These are phyloP conservation scores for Gamarada debralockiae DNA, from an alignment of 495 filamentous ascomycete genomes.

Conservation along the genomic window DNA sequence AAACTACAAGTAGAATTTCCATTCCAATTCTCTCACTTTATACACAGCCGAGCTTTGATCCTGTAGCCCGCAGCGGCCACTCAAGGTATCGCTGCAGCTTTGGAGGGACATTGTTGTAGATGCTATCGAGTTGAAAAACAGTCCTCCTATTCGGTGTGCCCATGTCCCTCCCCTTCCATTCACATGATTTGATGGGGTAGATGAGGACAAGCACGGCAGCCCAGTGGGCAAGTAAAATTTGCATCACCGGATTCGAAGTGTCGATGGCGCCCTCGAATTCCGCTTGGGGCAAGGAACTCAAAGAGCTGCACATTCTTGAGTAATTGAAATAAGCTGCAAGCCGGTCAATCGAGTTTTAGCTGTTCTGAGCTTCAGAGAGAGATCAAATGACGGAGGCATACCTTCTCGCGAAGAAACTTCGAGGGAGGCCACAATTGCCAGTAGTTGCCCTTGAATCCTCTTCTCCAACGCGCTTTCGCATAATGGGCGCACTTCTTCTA, in stretches of 20 bases:
- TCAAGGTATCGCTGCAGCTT: neutral
- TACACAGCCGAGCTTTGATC: too few species aligned
- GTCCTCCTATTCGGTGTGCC: neutral
- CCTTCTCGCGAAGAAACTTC: neutral
- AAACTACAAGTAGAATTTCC: too few species aligned
- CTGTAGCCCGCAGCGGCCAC: conserved; percentile 8
- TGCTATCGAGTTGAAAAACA: neutral
- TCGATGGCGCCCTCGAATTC: neutral
- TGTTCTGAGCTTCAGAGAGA: neutral
- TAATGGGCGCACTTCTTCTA: neutral
- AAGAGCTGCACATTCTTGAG: too few species aligned
- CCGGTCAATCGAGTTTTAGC: neutral
- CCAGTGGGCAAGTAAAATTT: neutral
- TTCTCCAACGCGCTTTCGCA: neutral
- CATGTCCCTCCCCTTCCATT: neutral
- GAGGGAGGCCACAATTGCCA: neutral
- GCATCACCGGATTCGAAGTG: neutral
- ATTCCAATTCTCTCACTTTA: too few species aligned
- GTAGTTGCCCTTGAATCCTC: too few species aligned
- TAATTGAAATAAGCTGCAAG: neutral
- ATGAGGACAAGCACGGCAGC: neutral
- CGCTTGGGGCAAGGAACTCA: neutral
- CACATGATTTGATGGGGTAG: neutral
- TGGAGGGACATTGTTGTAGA: neutral
- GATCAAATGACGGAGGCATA: neutral